These are phyloP conservation scores for Vitis riparia DNA, from an alignment of 164 flowering plant species.

Conservation along the genomic window DNA sequence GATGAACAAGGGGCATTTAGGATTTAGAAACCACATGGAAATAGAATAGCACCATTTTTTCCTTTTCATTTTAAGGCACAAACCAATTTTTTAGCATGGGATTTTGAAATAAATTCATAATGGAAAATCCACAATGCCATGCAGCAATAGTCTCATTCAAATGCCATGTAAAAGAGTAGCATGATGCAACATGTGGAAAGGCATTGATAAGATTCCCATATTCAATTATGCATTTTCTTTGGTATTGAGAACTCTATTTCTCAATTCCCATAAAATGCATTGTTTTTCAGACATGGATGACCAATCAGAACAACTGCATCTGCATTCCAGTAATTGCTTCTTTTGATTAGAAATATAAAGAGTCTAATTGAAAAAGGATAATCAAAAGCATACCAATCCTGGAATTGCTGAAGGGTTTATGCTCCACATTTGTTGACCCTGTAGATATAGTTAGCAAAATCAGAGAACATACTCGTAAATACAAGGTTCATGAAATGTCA, in stretches of 20 bases:
- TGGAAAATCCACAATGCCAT: too few species aligned
- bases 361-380: neutral
- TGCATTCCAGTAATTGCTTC: neutral
- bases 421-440: constrained; percentile 33
- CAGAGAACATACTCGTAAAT: constrained; percentile 1
- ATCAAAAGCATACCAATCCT: constrained; percentile 47
- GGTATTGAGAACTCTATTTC: too few species aligned
- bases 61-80: too few species aligned
- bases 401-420: constrained; percentile 46
- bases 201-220: too few species aligned
- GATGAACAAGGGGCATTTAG: too few species aligned
- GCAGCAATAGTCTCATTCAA: too few species aligned
- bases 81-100: too few species aligned
- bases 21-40: neutral
- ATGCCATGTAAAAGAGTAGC: too few species aligned
- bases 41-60: neutral
- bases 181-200: too few species aligned
- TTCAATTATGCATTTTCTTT: too few species aligned
- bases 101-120: too few species aligned
- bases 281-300: neutral
- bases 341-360: neutral
- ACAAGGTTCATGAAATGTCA: neutral
- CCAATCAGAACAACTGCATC: neutral
- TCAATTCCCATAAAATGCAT: neutral
- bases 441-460: constrained; percentile 21